Evolutionary conservation across 2,329 filamentous ascomycete genomes (phyloP).

Genomic region (Cladobotryum protrusum): DNA sequence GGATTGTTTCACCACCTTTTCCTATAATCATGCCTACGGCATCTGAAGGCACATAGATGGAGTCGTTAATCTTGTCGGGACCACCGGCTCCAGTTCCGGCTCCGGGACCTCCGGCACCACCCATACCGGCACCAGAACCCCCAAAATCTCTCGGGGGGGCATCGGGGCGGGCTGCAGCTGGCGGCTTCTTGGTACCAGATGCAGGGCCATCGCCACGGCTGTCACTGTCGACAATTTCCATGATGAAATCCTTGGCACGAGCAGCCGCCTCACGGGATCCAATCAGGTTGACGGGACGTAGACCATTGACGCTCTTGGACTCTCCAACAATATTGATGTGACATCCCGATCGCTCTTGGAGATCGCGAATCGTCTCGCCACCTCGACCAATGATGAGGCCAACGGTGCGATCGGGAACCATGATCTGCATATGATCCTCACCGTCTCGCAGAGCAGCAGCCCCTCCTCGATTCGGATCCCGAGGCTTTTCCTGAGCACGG

Average conservation of each 20-base stretch:
- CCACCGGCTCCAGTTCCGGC: constrained; percentile 35
- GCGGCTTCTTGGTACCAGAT: constrained; percentile 22
- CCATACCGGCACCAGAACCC: constrained; percentile 8
- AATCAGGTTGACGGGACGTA: constrained; percentile 86
- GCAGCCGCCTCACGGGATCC: constrained; percentile 68
- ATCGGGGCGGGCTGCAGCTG: constrained; percentile 25
- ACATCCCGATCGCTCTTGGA: constrained; percentile 87
- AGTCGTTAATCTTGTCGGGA: constrained; percentile 70
- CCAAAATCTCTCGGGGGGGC: constrained; percentile 28
- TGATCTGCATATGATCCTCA: constrained; percentile 84
- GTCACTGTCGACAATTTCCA: constrained; percentile 92
- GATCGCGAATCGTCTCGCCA: constrained; percentile 85
- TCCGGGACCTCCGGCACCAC: constrained; percentile 25
- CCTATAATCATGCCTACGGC: constrained; percentile 96
- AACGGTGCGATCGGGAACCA: constrained; percentile 90
- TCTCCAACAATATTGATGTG: constrained; percentile 94
- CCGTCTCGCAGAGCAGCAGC: constrained; percentile 59
- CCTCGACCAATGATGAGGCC: constrained; percentile 91
- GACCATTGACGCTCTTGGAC: constrained; percentile 84
- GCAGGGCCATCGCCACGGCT: constrained; percentile 51
- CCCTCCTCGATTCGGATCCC: constrained; percentile 33
- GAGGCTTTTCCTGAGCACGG: constrained; percentile 36
- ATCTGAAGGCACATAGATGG: constrained; percentile 80
- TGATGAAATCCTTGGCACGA: constrained; percentile 77
- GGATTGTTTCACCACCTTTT: constrained; percentile 89